Percentiles rank a stretch among this genome's conserved stretches.
These are phyloP conservation scores for Termitomyces sp. DNA, from an alignment of 768 basidiomycete species.

Conservation along the genomic window DNA sequence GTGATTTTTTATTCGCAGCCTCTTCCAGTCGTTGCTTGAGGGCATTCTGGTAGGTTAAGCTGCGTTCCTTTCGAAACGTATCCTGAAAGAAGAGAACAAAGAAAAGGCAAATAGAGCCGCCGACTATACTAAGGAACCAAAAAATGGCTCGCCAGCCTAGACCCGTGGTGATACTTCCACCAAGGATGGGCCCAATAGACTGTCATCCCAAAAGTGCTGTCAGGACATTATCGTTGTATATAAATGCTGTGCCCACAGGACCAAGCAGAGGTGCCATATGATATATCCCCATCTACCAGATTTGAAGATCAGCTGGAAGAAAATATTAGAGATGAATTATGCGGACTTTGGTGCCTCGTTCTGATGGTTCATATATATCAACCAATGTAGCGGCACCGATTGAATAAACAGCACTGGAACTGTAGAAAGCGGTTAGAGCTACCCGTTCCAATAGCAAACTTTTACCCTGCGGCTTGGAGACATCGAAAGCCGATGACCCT, in stretches of 20 bases:
- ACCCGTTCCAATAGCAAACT: conserved; percentile 5
- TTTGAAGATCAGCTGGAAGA: not conserved
- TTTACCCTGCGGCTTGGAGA: conserved; percentile 63
- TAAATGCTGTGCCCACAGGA: conserved; percentile 31
- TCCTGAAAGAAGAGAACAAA: conserved; percentile 75
- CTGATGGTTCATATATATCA: conserved; percentile 71
- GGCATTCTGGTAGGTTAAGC: conserved; percentile 71
- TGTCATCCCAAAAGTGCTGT: conserved; percentile 8
- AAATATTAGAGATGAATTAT: not conserved
- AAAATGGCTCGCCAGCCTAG: conserved; percentile 81
- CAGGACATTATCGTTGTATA: not conserved
- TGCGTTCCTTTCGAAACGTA: conserved; percentile 81
- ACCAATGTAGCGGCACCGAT: conserved; percentile 78
- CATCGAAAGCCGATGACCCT: conserved; percentile 66
- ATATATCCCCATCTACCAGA: conserved; percentile 64
- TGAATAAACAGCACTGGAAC: conserved; percentile 25
- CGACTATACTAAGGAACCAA: conserved; percentile 74
- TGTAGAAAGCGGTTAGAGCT: not conserved
- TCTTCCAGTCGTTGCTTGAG: conserved; percentile 40
- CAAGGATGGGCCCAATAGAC: conserved; percentile 68
- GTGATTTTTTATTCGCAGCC: not conserved
- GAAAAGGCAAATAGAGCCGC: conserved; percentile 45
- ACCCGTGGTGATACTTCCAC: conserved; percentile 60
- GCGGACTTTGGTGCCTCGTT: conserved; percentile 62
- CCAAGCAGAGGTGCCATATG: conserved; percentile 80